These are phyloP conservation scores for Picochlorum costavermella DNA, from an alignment of 139 green algal genomes.

Conservation along the genomic window DNA sequence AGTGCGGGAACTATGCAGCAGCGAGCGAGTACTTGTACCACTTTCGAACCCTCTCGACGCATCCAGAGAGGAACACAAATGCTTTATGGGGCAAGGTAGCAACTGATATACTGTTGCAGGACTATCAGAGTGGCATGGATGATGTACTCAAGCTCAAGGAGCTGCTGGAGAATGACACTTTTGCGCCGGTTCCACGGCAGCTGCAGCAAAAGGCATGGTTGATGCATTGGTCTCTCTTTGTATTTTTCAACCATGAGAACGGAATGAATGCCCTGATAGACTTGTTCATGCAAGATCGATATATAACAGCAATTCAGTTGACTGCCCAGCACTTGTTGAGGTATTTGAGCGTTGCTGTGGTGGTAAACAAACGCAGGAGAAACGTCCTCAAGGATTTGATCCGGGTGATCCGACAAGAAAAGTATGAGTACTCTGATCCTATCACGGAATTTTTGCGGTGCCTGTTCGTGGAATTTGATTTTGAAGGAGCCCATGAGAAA, in stretches of 20 bases:
- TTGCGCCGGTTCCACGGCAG: conserved; percentile 70
- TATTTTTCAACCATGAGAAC: conserved; percentile 98
- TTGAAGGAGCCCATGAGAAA: conserved; percentile 89
- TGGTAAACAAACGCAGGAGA: conserved; percentile 81
- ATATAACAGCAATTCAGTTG: conserved; percentile 79
- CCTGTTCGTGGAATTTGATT: conserved; percentile 94
- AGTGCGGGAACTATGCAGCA: conserved; percentile 95
- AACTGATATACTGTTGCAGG: conserved; percentile 85
- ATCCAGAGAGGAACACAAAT: conserved; percentile 65
- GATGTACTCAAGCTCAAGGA: conserved; percentile 90
- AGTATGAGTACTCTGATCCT: conserved; percentile 57
- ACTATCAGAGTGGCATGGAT: conserved; percentile 78
- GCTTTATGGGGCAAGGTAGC: conserved; percentile 96
- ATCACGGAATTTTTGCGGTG: conserved; percentile 87
- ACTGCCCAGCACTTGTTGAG: conserved; percentile 86
- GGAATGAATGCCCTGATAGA: conserved; percentile 90
- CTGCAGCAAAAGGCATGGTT: conserved; percentile 97
- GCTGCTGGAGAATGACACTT: conserved; percentile 84
- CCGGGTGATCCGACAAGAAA: conserved; percentile 57
- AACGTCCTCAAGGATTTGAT: conserved; percentile 89
- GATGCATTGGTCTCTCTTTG: conserved; percentile 95
- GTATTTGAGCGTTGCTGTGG: conserved; percentile 85
- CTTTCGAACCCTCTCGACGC: conserved; percentile 84
- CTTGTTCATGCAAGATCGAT: conserved; percentile 89
- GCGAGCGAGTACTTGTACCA: conserved; percentile 86